phyloP scores from a whole-genome alignment of 23 red algal genomes.

The Gracilaria gracilis region DNA sequence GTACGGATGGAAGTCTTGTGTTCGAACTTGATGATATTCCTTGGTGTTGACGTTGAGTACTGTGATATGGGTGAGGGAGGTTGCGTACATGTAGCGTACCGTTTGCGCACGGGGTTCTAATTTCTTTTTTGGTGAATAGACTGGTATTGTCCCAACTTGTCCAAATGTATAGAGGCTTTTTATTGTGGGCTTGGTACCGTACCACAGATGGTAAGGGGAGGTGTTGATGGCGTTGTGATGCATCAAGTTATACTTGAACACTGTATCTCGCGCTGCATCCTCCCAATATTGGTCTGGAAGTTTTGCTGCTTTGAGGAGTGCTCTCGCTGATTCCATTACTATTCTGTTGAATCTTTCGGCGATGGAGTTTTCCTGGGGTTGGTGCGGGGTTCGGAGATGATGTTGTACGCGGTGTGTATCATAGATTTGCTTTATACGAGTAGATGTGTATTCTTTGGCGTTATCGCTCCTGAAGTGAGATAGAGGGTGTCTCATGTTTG shows the following conservation, averaged over 20 bases:
- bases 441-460: slow-evolving; percentile 36
- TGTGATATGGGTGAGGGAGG: background rate
- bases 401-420: background rate
- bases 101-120: background rate
- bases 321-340: background rate
- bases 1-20: too few species aligned
- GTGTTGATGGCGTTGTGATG: background rate
- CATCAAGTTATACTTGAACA: slow-evolving; percentile 36
- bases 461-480: background rate
- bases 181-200: background rate
- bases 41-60: background rate
- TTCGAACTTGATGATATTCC: too few species aligned
- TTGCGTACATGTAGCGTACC: background rate
- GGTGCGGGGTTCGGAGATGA: background rate
- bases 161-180: background rate
- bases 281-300: background rate
- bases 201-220: slow-evolving; percentile 11
- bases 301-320: background rate
- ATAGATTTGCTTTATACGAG: background rate
- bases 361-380: slow-evolving; percentile 30
- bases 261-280: slow-evolving; percentile 4
- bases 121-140: background rate
- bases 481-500: background rate
- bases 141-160: background rate
- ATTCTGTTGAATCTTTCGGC: slow-evolving; percentile 25